These are phyloP conservation scores for Isabelozyma gotoi DNA, from an alignment of 805 yeast genomes.

Conservation along the genomic window DNA sequence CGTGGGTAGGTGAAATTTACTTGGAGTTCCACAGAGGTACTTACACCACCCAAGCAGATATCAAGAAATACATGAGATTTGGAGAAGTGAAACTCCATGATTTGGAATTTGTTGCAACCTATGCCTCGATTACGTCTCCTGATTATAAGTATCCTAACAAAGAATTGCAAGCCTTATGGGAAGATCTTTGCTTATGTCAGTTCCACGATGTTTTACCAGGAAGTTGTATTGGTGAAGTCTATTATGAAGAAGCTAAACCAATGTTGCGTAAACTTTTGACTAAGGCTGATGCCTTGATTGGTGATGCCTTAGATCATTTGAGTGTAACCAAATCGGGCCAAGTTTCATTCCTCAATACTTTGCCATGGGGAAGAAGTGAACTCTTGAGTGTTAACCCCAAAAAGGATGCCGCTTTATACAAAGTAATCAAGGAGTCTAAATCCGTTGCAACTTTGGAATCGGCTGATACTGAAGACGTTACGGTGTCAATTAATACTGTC, in stretches of 20 bases:
- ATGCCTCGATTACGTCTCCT: constrained; percentile 57
- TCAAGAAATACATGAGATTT: constrained; percentile 75
- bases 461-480: constrained; percentile 7
- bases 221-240: constrained; percentile 90
- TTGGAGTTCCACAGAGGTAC: constrained; percentile 97
- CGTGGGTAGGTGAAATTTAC: constrained; percentile 93
- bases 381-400: constrained; percentile 26
- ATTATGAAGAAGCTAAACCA: constrained; percentile 76
- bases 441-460: constrained; percentile 7
- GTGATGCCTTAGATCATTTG: constrained; percentile 39
- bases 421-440: not conserved
- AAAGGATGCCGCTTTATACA: not conserved
- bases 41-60: constrained; percentile 88
- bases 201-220: constrained; percentile 99
- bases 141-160: constrained; percentile 70
- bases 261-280: constrained; percentile 61
- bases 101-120: constrained; percentile 78
- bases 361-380: constrained; percentile 63
- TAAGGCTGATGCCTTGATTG: constrained; percentile 51
- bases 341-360: constrained; percentile 46
- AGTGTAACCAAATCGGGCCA: not conserved
- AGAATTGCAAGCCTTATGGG: constrained; percentile 77
- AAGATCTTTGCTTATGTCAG: constrained; percentile 83
- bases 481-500: constrained; percentile 20
- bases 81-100: constrained; percentile 80